Percentiles rank a stretch among this genome's conserved stretches.
phyloP scores from a whole-genome alignment of 257 asterid species.

The Penstemon eatonii region DNA sequence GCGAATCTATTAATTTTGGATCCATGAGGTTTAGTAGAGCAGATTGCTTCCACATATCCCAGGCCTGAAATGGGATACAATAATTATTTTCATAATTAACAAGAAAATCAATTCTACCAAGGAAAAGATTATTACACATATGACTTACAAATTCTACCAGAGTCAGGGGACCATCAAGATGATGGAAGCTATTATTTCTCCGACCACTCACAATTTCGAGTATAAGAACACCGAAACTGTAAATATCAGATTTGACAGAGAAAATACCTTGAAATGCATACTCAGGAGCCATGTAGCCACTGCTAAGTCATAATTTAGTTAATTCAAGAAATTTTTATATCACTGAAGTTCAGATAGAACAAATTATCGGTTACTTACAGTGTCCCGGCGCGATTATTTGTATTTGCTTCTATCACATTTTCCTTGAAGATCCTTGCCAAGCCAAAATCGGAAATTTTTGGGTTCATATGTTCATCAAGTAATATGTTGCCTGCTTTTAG shows the following conservation, averaged over 20 bases:
- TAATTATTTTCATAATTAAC: background rate
- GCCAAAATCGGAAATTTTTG: conserved; percentile 51
- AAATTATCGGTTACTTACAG: conserved; percentile 28
- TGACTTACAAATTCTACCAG: conserved; percentile 45
- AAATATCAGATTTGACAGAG: conserved; percentile 49
- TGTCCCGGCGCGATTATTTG: conserved; percentile 38
- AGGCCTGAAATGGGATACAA: conserved; percentile 29
- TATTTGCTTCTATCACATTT: conserved; percentile 35
- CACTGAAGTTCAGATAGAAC: background rate
- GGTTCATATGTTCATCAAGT: conserved; percentile 49
- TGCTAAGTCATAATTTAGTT: background rate
- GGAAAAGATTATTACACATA: background rate
- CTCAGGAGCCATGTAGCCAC: conserved; percentile 54
- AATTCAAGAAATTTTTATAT: background rate
- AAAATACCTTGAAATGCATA: conserved; percentile 43
- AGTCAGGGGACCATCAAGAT: conserved; percentile 33
- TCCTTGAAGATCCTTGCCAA: conserved; percentile 41
- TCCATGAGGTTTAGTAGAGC: conserved; percentile 33
- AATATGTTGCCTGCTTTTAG: conserved; percentile 45
- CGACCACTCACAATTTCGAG: conserved; percentile 47
- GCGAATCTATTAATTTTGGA: conserved; percentile 23
- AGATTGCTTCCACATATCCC: conserved; percentile 43
- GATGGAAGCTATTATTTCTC: conserved; percentile 31
- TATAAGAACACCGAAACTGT: conserved; percentile 42
- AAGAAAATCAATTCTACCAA: background rate